Evolutionary conservation across 306 rosid genomes (phyloP).

Genomic region (Ammopiptanthus mongolicus): DNA sequence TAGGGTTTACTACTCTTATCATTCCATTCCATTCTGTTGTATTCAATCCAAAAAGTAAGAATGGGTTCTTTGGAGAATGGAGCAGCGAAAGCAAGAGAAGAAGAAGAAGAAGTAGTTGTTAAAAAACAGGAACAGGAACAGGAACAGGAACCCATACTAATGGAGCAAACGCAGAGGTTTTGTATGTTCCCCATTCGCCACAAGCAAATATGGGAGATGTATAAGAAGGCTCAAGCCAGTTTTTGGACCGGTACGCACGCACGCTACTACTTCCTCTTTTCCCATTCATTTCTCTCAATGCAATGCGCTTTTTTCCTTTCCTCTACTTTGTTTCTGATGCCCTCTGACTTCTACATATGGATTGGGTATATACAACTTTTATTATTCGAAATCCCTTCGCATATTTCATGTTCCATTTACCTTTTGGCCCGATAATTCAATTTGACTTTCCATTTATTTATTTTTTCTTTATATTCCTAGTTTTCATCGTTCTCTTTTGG

Average conservation of each 20-base stretch:
- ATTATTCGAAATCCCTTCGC: too few species aligned
- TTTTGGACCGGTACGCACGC: slow-evolving; percentile 82
- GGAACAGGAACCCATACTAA: slow-evolving; percentile 59
- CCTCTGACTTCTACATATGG: background rate
- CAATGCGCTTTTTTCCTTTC: too few species aligned
- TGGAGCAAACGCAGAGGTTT: slow-evolving; percentile 70
- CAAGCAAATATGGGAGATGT: slow-evolving; percentile 87
- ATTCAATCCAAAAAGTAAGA: too few species aligned
- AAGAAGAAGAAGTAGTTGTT: background rate
- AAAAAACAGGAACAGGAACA: background rate
- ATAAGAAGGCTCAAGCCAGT: slow-evolving; percentile 90
- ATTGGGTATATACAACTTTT: too few species aligned
- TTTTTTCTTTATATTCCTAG: background rate
- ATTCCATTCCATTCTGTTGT: too few species aligned
- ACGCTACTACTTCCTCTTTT: too few species aligned
- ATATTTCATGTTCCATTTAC: background rate
- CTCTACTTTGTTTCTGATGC: background rate
- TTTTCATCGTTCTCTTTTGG: background rate
- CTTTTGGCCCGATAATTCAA: background rate
- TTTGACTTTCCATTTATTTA: background rate
- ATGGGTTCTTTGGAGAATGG: slow-evolving; percentile 58
- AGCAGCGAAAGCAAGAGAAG: slow-evolving; percentile 4
- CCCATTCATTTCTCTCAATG: background rate
- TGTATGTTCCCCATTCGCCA: slow-evolving; percentile 82
- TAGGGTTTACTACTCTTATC: too few species aligned